Evolutionary conservation across 257 asterid species (phyloP).

Genomic region (Salvia miltiorrhiza): DNA sequence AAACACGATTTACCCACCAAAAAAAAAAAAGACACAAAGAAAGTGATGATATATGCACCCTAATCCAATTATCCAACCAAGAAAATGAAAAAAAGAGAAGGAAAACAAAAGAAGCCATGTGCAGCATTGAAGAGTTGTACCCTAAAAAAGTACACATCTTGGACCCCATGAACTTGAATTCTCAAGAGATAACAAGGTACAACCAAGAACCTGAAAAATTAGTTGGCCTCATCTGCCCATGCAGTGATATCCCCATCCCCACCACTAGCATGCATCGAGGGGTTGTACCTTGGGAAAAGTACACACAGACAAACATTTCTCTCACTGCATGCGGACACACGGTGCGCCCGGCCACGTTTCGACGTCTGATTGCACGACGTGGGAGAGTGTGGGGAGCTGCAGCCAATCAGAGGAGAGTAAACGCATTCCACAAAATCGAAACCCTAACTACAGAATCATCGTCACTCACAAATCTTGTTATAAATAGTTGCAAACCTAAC

Average conservation of each 20-base stretch:
- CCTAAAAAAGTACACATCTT: neutral
- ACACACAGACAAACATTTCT: conserved; percentile 2
- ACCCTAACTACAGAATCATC: conserved; percentile 12
- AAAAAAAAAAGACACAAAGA: no score
- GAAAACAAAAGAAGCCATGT: neutral
- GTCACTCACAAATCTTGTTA: conserved; percentile 7
- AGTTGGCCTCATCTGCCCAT: conserved; percentile 23
- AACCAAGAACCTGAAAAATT: conserved; percentile 9
- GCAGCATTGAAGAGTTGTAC: conserved; percentile 18
- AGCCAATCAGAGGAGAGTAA: conserved; percentile 19
- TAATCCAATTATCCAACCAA: neutral
- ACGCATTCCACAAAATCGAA: neutral
- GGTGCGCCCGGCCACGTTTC: conserved; percentile 37
- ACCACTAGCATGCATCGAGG: conserved; percentile 30
- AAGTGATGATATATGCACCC: no score
- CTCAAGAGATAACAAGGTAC: conserved; percentile 17
- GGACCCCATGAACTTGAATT: conserved; percentile 19
- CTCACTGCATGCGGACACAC: neutral
- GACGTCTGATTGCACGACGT: conserved; percentile 15
- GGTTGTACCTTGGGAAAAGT: conserved; percentile 36
- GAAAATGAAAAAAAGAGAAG: no score
- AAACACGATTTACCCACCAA: no score
- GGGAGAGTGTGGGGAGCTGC: neutral
- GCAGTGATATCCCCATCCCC: conserved; percentile 29
- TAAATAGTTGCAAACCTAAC: conserved; percentile 21